These are phyloP conservation scores for Gliomastix tumulicola DNA, from an alignment of 2,329 filamentous ascomycete genomes.

Conservation along the genomic window DNA sequence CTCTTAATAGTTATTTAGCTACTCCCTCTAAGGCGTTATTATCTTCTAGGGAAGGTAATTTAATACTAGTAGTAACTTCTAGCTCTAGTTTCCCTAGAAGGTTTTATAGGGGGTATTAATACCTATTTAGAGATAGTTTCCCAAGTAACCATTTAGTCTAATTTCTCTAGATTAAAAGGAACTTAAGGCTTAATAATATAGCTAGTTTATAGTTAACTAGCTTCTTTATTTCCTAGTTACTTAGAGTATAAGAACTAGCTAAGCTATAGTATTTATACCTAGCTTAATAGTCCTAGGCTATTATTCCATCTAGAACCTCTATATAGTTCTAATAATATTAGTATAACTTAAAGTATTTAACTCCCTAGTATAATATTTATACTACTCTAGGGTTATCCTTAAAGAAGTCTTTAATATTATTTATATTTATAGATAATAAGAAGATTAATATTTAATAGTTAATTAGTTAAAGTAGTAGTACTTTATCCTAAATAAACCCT, in stretches of 20 bases:
- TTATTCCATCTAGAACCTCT: not conserved
- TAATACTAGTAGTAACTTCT: too few species aligned
- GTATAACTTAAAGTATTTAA: not conserved
- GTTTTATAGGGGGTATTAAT: too few species aligned
- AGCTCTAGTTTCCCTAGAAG: too few species aligned
- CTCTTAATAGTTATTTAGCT: too few species aligned
- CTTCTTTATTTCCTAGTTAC: too few species aligned
- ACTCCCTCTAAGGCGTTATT: too few species aligned
- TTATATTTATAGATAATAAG: not conserved
- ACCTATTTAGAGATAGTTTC: too few species aligned
- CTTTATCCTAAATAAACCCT: not conserved
- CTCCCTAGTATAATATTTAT: not conserved
- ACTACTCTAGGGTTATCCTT: not conserved
- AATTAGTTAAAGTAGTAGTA: not conserved
- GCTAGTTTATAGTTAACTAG: too few species aligned
- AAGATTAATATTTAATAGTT: not conserved
- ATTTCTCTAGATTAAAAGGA: too few species aligned
- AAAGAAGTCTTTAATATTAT: not conserved
- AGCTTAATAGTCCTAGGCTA: not conserved
- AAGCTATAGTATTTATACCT: constrained; percentile 1
- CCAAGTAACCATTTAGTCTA: too few species aligned
- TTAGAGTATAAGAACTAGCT: not conserved
- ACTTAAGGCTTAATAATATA: too few species aligned
- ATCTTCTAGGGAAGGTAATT: too few species aligned
- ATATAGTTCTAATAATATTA: not conserved